These are phyloP conservation scores for Hortaea sp. DNA, from an alignment of 2,329 filamentous ascomycete genomes.

Conservation along the genomic window DNA sequence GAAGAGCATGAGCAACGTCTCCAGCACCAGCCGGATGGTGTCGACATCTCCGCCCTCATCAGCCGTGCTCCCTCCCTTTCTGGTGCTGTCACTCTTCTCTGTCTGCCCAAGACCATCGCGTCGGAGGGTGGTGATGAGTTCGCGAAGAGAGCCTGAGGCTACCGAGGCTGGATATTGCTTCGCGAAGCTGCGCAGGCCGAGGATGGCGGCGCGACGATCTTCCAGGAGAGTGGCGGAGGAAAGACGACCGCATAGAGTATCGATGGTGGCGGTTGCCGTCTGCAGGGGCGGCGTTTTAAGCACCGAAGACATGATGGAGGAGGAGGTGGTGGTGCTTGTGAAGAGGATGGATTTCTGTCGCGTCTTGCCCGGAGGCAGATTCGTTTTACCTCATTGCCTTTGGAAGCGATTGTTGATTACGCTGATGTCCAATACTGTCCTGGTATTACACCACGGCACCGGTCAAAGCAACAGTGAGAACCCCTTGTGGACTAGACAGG, in stretches of 20 bases:
- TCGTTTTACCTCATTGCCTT: no score
- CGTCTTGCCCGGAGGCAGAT: no score
- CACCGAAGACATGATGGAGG: constrained; percentile 22
- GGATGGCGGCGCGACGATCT: constrained; percentile 84
- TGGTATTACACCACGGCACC: no score
- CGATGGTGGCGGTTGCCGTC: constrained; percentile 90
- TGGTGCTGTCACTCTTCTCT: constrained; percentile 3
- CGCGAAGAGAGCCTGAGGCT: constrained; percentile 81
- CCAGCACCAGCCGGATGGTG: constrained; percentile 86
- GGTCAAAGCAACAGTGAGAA: no score
- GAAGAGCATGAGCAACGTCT: constrained; percentile 93
- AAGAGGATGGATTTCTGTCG: no score
- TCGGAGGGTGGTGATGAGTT: constrained; percentile 72
- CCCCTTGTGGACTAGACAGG: no score
- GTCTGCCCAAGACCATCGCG: constrained; percentile 51
- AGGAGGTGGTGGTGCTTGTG: no score
- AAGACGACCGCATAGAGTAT: constrained; percentile 75
- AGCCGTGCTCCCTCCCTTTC: neutral
- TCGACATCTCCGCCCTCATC: constrained; percentile 61
- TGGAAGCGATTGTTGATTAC: no score
- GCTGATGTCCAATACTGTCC: no score
- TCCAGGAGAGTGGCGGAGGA: constrained; percentile 85
- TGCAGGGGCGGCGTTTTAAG: constrained; percentile 80
- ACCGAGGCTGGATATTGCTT: constrained; percentile 95
- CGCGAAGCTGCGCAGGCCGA: constrained; percentile 87